These are phyloP conservation scores for Acanthamoeba lenticulata DNA, from an alignment of 208 protist species.

Conservation along the genomic window DNA sequence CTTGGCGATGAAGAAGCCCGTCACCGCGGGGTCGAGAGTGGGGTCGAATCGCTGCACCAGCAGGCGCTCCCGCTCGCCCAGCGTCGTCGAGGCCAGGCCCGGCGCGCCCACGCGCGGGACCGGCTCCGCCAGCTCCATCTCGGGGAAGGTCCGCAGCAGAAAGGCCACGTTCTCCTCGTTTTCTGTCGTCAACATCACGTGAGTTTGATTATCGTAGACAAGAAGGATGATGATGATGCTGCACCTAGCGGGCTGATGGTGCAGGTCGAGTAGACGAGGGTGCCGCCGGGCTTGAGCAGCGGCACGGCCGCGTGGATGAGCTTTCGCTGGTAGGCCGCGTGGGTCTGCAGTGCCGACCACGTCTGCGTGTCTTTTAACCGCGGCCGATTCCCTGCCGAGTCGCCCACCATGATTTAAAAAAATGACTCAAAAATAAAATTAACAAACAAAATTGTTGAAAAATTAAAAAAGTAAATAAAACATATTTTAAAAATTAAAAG, in stretches of 20 bases:
- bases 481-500: no score
- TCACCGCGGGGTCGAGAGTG: not conserved
- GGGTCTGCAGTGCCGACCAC: not conserved
- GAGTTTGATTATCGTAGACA: not conserved
- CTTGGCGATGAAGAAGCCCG: conserved; percentile 71
- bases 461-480: not conserved
- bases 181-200: conserved; percentile 74
- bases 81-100: not conserved
- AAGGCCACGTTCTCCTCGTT: conserved; percentile 91
- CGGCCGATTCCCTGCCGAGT: conserved; percentile 62
- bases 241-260: conserved; percentile 87
- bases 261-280: conserved; percentile 94
- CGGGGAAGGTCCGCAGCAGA: not conserved
- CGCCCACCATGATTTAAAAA: not conserved
- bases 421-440: not conserved
- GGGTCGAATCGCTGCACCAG: conserved; percentile 69
- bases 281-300: conserved; percentile 88
- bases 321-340: conserved; percentile 70
- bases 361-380: conserved; percentile 43
- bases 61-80: not conserved
- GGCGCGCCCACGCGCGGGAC: not conserved
- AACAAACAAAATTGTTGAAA: conserved; percentile 25
- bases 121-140: conserved; percentile 53
- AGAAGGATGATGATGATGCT: no score
- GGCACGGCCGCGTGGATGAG: conserved; percentile 89